Evolutionary conservation across 176 grass and related monocot species (phyloP), one percentile per base, ranked within the genome.

Genomic region (Avena atlantica): DNA sequence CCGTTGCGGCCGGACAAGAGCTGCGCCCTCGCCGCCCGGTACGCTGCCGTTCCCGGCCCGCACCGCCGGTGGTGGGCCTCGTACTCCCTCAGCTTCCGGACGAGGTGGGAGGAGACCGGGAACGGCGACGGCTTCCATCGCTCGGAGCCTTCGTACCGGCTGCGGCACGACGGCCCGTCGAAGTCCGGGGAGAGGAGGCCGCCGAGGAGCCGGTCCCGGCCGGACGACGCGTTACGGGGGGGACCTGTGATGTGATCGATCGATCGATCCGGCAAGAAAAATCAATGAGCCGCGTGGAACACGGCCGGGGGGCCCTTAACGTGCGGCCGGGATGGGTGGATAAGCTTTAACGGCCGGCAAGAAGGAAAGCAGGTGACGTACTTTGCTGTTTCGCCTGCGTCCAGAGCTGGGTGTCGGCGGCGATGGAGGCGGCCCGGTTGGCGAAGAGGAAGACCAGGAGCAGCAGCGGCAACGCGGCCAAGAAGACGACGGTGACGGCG

Each of bases 11-110:
- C 94, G 51, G 82, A 87, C 60, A 31, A 50, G 57, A 95, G 88
- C 84, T 88, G 91, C 64, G 87, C 70, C 34, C 90, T 40, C 3
- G 93, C 92, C 5, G 70, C 83, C 25, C 79, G 29, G 86, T 77
- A 93, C 51, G 14, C 76, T 9, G 86, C 59, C 4, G 95, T 95
- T 73, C 20, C 62, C 5, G 93, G 91, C 0, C 81, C 89, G 78
- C 95, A 98, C 81, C 89, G 85, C 45, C 82, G 91, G 56, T 98
- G 95, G 12, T 92, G 87, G n/a, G 86, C 67, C 77, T 98, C 93
- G 67, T 98, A 95, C 78, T 60, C 24, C 68, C 91, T 36, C 59
- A 95, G 89, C 73, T 78, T 90, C 11, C 70, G 44, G 44, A 88
- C 31, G 29, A 98, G 90, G 74, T 92, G 70, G 0, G 91, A 69